phyloP scores from a whole-genome alignment of 2,329 filamentous ascomycete species.

The Lecanicillium sp. region DNA sequence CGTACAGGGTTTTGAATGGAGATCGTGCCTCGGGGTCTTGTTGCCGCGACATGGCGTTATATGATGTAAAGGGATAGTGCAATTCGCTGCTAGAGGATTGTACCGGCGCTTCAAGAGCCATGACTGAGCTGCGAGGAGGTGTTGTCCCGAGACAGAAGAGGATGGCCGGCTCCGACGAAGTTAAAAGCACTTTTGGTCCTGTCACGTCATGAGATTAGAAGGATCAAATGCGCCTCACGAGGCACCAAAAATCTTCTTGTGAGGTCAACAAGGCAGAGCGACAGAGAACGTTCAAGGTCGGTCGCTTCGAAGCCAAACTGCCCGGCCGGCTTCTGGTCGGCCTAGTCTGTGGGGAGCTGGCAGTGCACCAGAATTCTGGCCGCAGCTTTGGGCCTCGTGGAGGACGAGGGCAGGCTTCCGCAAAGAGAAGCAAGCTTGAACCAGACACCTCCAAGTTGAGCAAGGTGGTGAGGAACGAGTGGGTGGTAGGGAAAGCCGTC shows the following conservation, averaged over 20 bases:
- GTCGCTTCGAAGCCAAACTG: not conserved
- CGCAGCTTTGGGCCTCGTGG: not conserved
- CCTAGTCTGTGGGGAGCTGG: constrained; percentile 3
- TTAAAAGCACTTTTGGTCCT: too few relatives aligned
- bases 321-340: constrained; percentile 3
- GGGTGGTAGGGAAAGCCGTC: not conserved
- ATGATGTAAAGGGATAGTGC: constrained; percentile 31
- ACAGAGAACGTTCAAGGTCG: too few relatives aligned
- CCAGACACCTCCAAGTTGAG: constrained; percentile 5
- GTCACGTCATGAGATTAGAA: too few relatives aligned
- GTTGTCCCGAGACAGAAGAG: constrained; percentile 4
- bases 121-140: constrained; percentile 10
- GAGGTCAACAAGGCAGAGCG: too few relatives aligned
- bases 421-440: not conserved
- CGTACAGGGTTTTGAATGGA: constrained; percentile 46
- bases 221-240: too few relatives aligned
- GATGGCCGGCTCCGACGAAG: too few relatives aligned
- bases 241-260: too few relatives aligned
- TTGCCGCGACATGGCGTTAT: constrained; percentile 46
- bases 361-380: not conserved
- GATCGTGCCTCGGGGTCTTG: constrained; percentile 43
- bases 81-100: constrained; percentile 51
- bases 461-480: not conserved
- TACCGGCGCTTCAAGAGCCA: constrained; percentile 45
- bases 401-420: not conserved